Evolutionary conservation across 2,329 filamentous ascomycete species (phyloP).

Genomic region (Venturia nashicola): DNA sequence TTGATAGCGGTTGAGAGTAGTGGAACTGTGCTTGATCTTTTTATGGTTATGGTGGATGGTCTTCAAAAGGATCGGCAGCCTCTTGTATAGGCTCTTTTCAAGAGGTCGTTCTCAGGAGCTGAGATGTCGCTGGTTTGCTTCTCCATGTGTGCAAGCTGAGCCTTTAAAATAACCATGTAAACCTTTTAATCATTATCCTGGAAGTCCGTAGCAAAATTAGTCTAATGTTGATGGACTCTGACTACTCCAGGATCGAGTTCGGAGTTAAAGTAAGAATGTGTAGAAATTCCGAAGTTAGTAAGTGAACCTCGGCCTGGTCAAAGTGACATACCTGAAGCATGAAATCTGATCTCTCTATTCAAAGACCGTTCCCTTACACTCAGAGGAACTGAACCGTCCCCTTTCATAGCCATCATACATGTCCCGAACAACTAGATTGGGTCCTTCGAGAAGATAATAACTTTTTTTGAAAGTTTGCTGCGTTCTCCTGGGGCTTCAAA

Average conservation of each 20-base stretch:
- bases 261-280: too few species aligned
- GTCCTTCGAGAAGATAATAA: not conserved
- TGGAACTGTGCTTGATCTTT: not conserved
- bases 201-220: not conserved
- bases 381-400: too few species aligned
- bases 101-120: not conserved
- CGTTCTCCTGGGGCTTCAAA: not conserved
- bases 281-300: not conserved
- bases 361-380: not conserved
- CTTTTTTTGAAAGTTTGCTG: not conserved
- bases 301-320: not conserved
- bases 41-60: not conserved
- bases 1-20: not conserved
- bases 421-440: not conserved
- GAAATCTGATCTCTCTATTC: not conserved
- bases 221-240: not conserved
- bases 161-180: not conserved
- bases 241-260: not conserved
- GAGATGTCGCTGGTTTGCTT: too few species aligned
- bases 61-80: not conserved
- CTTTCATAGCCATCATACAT: not conserved
- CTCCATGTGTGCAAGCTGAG: too few species aligned
- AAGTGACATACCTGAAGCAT: not conserved
- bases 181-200: not conserved
- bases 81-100: not conserved